Evolutionary conservation across 768 basidiomycete genomes (phyloP).

Genomic region (Suillus lakei): DNA sequence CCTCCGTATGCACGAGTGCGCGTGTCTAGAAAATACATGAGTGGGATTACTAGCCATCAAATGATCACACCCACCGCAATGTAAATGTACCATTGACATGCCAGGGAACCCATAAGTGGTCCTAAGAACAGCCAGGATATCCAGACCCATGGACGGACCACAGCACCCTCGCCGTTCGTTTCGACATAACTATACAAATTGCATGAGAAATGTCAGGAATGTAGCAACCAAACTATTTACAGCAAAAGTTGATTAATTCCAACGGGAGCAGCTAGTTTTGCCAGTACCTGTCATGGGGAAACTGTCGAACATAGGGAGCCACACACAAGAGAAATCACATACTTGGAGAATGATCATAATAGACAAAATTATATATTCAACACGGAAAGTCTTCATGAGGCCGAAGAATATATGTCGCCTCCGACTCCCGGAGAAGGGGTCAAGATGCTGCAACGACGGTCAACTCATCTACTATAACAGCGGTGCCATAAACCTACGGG

Average conservation of each 20-base stretch:
- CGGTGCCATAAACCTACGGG: conserved; percentile 26
- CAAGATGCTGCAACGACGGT: conserved; percentile 27
- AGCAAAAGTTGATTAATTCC: conserved; percentile 36
- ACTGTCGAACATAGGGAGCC: not conserved
- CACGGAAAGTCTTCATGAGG: conserved; percentile 18
- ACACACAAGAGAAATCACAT: not conserved
- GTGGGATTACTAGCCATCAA: conserved; percentile 12
- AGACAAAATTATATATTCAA: conserved; percentile 13
- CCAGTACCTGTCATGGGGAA: conserved; percentile 16
- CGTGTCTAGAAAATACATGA: conserved; percentile 37
- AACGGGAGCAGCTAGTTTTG: conserved; percentile 32
- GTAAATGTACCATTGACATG: conserved; percentile 60
- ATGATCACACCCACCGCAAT: conserved; percentile 22
- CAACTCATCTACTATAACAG: not conserved
- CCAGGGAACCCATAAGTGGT: conserved; percentile 46
- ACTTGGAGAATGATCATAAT: conserved; percentile 15
- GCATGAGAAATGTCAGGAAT: not conserved
- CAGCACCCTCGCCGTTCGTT: conserved; percentile 48
- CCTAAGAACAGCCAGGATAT: conserved; percentile 55
- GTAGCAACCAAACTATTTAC: conserved; percentile 18
- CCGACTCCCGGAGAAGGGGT: conserved; percentile 21
- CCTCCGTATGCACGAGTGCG: conserved; percentile 52
- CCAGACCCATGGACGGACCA: conserved; percentile 74
- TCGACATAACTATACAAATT: conserved; percentile 60
- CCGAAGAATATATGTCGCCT: conserved; percentile 20